These are phyloP conservation scores for Candida wancherniae DNA, from an alignment of 805 yeast genomes.

Conservation along the genomic window DNA sequence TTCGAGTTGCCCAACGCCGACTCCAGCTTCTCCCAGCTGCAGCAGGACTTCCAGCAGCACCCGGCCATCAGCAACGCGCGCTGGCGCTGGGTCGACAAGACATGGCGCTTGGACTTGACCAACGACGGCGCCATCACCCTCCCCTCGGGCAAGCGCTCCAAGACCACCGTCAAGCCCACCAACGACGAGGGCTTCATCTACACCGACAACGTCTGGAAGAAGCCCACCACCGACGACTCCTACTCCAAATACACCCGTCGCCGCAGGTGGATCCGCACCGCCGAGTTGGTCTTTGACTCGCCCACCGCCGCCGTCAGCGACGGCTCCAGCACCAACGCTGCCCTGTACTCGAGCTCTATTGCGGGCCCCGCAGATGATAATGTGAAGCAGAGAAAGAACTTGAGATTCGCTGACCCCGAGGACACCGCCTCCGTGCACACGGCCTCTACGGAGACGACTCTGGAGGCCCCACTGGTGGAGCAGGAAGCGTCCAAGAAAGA, in stretches of 20 bases:
- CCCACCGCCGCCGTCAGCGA: conserved; percentile 6
- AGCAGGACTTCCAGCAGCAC: conserved; percentile 19
- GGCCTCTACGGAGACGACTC: conserved; percentile 2
- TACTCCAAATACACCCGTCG: conserved; percentile 89
- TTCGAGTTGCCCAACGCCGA: conserved; percentile 77
- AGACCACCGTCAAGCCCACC: conserved; percentile 64
- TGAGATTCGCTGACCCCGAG: conserved; percentile 38
- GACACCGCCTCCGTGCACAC: neutral
- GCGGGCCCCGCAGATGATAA: conserved; percentile 5
- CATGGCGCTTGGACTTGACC: conserved; percentile 87
- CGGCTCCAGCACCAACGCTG: conserved; percentile 2
- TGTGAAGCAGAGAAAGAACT: conserved; percentile 34
- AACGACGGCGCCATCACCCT: conserved; percentile 81
- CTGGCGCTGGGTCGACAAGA: conserved; percentile 94
- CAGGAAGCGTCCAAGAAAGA: conserved; percentile 6
- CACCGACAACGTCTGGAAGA: conserved; percentile 92
- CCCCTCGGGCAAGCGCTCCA: conserved; percentile 51
- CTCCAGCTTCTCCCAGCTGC: conserved; percentile 28
- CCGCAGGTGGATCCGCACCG: conserved; percentile 94
- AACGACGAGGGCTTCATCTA: conserved; percentile 83
- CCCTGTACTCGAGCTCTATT: conserved; percentile 4
- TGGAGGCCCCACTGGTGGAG: conserved; percentile 1
- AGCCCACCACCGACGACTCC: conserved; percentile 81
- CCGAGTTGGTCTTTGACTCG: conserved; percentile 59
- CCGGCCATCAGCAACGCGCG: conserved; percentile 56